Conservation (phyloP, 129 eudicot genomes). For the Lonicera japonica region DNA sequence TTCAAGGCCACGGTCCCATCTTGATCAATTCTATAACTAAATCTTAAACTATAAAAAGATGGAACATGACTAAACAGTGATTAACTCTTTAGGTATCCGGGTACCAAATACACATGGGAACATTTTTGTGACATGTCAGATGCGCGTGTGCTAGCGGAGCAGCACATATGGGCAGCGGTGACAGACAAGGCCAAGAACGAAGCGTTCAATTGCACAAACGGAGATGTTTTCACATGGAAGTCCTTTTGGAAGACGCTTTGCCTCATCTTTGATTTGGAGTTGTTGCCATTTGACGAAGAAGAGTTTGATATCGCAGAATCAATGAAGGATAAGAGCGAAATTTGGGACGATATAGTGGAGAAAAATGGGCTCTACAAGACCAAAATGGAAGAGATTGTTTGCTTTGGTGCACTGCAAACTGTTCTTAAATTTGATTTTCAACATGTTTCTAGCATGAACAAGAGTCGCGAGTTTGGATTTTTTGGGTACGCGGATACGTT, state of each 20-base stretch:
- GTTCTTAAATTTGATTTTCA: conserved; percentile 9
- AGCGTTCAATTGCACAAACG: conserved; percentile 34
- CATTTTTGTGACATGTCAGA: conserved; percentile 28
- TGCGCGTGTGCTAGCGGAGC: conserved; percentile 26
- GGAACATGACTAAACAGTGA: too few relatives aligned
- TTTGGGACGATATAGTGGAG: conserved; percentile 22
- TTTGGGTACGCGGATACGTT: conserved; percentile 16
- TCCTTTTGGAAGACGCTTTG: conserved; percentile 20
- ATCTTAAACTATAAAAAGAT: too few relatives aligned
- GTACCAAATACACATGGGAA: conserved; percentile 22
- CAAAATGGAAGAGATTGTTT: conserved; percentile 19
- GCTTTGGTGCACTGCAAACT: background rate
- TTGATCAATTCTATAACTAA: too few relatives aligned
- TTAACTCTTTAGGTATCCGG: background rate
- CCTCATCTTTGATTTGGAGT: conserved; percentile 17
- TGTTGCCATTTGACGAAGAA: conserved; percentile 4
- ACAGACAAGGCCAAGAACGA: conserved; percentile 25
- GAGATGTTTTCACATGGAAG: conserved; percentile 33
- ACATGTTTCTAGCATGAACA: conserved; percentile 29
- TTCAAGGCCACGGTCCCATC: too few relatives aligned
- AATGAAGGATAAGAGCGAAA: conserved; percentile 17
- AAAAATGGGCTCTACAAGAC: conserved; percentile 17
- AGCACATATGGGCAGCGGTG: conserved; percentile 27
- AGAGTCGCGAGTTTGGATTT: conserved; percentile 23
- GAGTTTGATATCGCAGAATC: conserved; percentile 9